phyloP scores from a whole-genome alignment of 495 filamentous ascomycete genomes.

The Cryomyces antarcticus region DNA sequence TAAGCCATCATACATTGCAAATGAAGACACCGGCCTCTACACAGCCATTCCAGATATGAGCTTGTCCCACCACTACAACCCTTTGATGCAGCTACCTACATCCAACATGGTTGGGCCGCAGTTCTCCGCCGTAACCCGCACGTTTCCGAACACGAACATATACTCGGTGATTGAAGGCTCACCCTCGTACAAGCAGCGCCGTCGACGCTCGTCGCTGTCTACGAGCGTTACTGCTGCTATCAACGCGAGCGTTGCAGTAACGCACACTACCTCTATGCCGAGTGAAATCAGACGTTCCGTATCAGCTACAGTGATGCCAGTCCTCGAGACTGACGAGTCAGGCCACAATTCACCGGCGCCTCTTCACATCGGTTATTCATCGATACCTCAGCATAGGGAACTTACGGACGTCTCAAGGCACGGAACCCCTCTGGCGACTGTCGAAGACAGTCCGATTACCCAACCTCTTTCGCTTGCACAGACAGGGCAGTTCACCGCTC shows the following conservation, averaged over 20 bases:
- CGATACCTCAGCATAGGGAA: slow-evolving; percentile 52
- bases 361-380: slow-evolving; percentile 30
- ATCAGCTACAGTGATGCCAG: slow-evolving; percentile 70
- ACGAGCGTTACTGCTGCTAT: slow-evolving; percentile 44
- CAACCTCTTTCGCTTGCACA: slow-evolving; percentile 41
- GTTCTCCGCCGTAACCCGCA: slow-evolving; percentile 44
- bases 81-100: slow-evolving; percentile 78
- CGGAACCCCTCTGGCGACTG: slow-evolving; percentile 61
- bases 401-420: slow-evolving; percentile 69
- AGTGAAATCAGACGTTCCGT: slow-evolving; percentile 83
- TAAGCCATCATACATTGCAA: slow-evolving; percentile 91
- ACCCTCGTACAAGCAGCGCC: slow-evolving; percentile 92
- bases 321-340: slow-evolving; percentile 55
- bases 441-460: slow-evolving; percentile 59
- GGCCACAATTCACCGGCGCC: slow-evolving; percentile 49
- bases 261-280: slow-evolving; percentile 44
- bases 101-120: slow-evolving; percentile 62
- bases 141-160: slow-evolving; percentile 54
- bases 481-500: slow-evolving; percentile 44
- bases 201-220: slow-evolving; percentile 79
- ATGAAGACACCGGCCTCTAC: slow-evolving; percentile 91
- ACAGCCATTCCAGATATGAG: slow-evolving; percentile 73
- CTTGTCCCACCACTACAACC: slow-evolving; percentile 39
- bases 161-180: slow-evolving; percentile 96
- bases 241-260: slow-evolving; percentile 23